A percentile compares a stretch with the other conserved stretches of the same genome.
Conservation (phyloP, 1,284 basidiomycete species). For the Trametes versicolor region DNA sequence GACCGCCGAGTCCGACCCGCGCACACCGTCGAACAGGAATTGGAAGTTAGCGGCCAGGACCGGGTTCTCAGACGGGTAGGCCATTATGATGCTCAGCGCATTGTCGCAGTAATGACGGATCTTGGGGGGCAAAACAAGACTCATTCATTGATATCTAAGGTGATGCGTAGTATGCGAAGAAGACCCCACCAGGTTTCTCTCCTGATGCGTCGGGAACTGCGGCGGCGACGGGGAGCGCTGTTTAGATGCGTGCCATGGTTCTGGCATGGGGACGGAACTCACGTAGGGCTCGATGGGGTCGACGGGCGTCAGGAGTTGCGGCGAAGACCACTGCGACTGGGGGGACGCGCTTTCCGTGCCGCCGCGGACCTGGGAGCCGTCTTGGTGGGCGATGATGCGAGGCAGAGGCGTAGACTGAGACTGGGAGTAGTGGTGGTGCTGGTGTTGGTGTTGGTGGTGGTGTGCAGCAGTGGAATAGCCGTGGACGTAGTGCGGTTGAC, state of each 20-base stretch:
- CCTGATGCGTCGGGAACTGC: constrained; percentile 56
- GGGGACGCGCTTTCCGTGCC: constrained; percentile 33
- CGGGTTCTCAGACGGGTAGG: constrained; percentile 48
- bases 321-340: constrained; percentile 40
- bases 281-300: constrained; percentile 71
- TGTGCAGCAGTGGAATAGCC: constrained; percentile 57
- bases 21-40: constrained; percentile 43
- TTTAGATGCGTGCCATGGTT: not conserved
- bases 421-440: constrained; percentile 53
- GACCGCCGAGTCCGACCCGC: constrained; percentile 41
- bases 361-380: constrained; percentile 36
- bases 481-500: constrained; percentile 37
- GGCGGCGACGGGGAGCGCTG: not conserved
- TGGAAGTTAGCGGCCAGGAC: constrained; percentile 44
- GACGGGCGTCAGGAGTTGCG: constrained; percentile 49
- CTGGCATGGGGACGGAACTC: constrained; percentile 41
- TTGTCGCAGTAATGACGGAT: constrained; percentile 52
- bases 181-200: constrained; percentile 61
- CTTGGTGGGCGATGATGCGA: constrained; percentile 39
- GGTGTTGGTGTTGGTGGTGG: constrained; percentile 20
- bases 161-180: constrained; percentile 55
- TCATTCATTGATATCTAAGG: constrained; percentile 60
- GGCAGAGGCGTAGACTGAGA: constrained; percentile 37
- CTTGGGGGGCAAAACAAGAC: constrained; percentile 46
- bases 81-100: constrained; percentile 48